Evolutionary conservation across 2,329 filamentous ascomycete species (phyloP), one percentile per base, ranked within the genome.

Genomic region (Aspergillus caelatus): DNA sequence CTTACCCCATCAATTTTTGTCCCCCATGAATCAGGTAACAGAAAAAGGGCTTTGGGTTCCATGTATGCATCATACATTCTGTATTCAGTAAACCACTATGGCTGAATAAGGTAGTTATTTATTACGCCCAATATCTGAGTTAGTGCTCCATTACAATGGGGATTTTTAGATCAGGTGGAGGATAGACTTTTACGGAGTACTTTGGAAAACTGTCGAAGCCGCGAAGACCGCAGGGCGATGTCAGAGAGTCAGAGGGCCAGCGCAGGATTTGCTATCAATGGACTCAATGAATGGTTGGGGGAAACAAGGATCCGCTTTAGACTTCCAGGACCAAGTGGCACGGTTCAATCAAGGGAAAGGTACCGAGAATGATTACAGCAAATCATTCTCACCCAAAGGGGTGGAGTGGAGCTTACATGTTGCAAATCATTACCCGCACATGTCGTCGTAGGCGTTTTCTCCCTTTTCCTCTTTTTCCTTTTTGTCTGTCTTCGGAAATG

Each of bases 351-450:
- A 66, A 61, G 64, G 61, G 67, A 65, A 67, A 65, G 61, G 57
- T 62, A 65, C 59, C 61, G 61, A 65, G 50, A 62, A 48, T 55
- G 50, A 53, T 55, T 23, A 39, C 60, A 60, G 62, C 65, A 58
- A 67, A 69, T 68, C 56, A 63, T 39, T 26, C 60, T 39, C 52
- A 52, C 45, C 53, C 59, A 45, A 59, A 16, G 43, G 62, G 61
- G 39, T 41, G 8, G 16, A 9, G 39, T 62, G 62, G 63, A 54
- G 41, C 63, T 54, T 62, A 26, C 57, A 61, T 64, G 54, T 61
- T 65, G 67, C 67, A 69, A 67, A 70, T 70, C 68, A 70, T 68
- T 68, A 61, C 62, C 68, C 63, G 62, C 65, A 58, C 62, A 57
- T 64, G 62, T 67, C 60, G 61, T 64, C 58, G 63, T 66, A 55